phyloP scores from a whole-genome alignment of 495 filamentous ascomycete genomes.

The Aspergillus sparsus region DNA sequence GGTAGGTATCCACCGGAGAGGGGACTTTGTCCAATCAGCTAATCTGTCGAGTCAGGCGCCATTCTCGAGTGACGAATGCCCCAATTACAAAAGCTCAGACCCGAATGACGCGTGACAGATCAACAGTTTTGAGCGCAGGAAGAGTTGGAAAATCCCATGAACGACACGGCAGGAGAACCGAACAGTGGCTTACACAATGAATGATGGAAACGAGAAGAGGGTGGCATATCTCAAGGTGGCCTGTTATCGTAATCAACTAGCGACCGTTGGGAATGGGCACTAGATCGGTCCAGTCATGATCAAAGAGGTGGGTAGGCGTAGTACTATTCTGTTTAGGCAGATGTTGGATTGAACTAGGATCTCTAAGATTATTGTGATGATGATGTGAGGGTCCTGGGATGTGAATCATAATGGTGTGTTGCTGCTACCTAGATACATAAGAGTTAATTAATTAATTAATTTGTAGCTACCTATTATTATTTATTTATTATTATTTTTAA shows the following conservation, averaged over 20 bases:
- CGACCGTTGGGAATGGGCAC: slow-evolving; percentile 18
- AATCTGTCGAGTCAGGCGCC: slow-evolving; percentile 20
- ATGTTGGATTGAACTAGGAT: background rate
- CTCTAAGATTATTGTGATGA: background rate
- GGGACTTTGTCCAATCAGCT: slow-evolving; percentile 11
- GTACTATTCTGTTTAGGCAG: background rate
- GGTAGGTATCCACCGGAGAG: slow-evolving; percentile 2
- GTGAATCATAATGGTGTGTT: background rate
- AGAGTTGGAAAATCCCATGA: background rate
- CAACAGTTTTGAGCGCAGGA: slow-evolving; percentile 23
- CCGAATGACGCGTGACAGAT: slow-evolving; percentile 42
- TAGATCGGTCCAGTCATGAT: background rate
- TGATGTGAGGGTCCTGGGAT: background rate
- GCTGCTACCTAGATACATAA: background rate
- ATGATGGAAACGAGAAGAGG: background rate
- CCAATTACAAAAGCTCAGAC: slow-evolving; percentile 14
- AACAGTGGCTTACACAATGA: background rate
- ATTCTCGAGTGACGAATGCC: slow-evolving; percentile 17
- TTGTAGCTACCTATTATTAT: no score
- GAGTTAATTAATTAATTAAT: background rate
- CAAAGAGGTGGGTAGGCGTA: background rate
- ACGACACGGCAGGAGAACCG: background rate
- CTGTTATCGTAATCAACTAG: background rate
- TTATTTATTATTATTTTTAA: no score
- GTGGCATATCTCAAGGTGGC: background rate